These are phyloP conservation scores for Cercospora sesami DNA, from an alignment of 2,329 filamentous ascomycete species.

Conservation along the genomic window DNA sequence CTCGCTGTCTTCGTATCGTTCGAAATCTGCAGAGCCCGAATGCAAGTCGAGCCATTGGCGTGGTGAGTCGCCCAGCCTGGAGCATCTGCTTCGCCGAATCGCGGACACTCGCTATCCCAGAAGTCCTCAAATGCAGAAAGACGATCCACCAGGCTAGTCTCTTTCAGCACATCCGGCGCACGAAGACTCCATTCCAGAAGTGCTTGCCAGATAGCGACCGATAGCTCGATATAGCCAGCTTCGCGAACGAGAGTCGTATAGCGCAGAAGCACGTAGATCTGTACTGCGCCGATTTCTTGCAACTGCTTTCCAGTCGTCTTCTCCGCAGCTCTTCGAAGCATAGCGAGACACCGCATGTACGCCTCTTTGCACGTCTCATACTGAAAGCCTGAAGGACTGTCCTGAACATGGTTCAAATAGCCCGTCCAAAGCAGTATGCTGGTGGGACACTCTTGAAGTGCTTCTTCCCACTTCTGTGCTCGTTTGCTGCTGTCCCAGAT, in stretches of 20 bases:
- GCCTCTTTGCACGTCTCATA: conserved; percentile 65
- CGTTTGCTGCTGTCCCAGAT: conserved; percentile 69
- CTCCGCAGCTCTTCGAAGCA: neutral
- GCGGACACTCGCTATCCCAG: conserved; percentile 81
- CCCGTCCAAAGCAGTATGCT: conserved; percentile 70
- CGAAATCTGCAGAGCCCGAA: neutral
- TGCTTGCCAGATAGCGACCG: conserved; percentile 80
- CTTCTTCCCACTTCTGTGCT: conserved; percentile 64
- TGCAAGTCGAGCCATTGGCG: neutral
- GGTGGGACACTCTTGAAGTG: conserved; percentile 56
- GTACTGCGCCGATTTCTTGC: conserved; percentile 42
- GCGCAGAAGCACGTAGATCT: conserved; percentile 72
- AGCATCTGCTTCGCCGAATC: conserved; percentile 72
- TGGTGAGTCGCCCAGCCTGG: conserved; percentile 65
- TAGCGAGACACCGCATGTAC: conserved; percentile 58
- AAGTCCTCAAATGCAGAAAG: conserved; percentile 63
- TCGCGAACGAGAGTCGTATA: conserved; percentile 73
- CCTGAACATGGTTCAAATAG: conserved; percentile 71
- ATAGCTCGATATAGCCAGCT: conserved; percentile 74
- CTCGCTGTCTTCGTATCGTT: conserved; percentile 12
- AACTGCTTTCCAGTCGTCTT: conserved; percentile 10
- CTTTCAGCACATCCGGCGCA: conserved; percentile 44
- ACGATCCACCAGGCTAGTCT: conserved; percentile 11
- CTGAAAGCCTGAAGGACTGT: conserved; percentile 64
- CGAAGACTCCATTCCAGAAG: conserved; percentile 71